A percentile compares a stretch with the other conserved stretches of the same genome.
Evolutionary conservation across 2,329 filamentous ascomycete species (phyloP).

Genomic region (Cryphonectria nitschkei): DNA sequence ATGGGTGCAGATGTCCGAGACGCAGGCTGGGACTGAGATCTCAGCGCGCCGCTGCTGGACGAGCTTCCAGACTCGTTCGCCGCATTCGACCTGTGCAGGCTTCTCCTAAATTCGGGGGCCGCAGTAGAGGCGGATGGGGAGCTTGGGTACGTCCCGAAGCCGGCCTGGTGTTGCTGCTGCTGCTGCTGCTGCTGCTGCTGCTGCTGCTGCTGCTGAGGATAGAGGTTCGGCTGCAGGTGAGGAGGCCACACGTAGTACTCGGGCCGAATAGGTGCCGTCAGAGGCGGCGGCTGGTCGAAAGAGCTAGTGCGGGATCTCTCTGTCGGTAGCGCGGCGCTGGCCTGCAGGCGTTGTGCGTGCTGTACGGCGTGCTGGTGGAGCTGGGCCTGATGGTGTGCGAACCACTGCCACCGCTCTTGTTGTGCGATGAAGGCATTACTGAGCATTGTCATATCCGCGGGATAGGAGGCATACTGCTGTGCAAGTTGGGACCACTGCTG

Average conservation of each 20-base stretch:
- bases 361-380: conserved; percentile 49
- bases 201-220: conserved; percentile 46
- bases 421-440: conserved; percentile 42
- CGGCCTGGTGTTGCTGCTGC: conserved; percentile 30
- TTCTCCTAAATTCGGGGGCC: conserved; percentile 58
- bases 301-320: conserved; percentile 65
- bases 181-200: conserved; percentile 37
- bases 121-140: conserved; percentile 54
- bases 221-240: conserved; percentile 45
- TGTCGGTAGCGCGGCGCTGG: conserved; percentile 40
- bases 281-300: conserved; percentile 60
- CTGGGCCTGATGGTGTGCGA: conserved; percentile 53
- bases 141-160: conserved; percentile 59
- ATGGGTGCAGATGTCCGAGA: conserved; percentile 47
- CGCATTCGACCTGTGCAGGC: conserved; percentile 57
- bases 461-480: conserved; percentile 25
- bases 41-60: conserved; percentile 57
- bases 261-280: conserved; percentile 60
- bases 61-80: conserved; percentile 52
- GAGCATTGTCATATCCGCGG: conserved; percentile 27
- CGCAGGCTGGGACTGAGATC: conserved; percentile 70
- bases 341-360: conserved; percentile 49
- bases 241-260: conserved; percentile 59
- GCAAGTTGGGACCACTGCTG: conserved; percentile 40
- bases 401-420: conserved; percentile 52